These are phyloP conservation scores for Talaromyces amestolkiae DNA, from an alignment of 2,329 filamentous ascomycete genomes.

Conservation along the genomic window DNA sequence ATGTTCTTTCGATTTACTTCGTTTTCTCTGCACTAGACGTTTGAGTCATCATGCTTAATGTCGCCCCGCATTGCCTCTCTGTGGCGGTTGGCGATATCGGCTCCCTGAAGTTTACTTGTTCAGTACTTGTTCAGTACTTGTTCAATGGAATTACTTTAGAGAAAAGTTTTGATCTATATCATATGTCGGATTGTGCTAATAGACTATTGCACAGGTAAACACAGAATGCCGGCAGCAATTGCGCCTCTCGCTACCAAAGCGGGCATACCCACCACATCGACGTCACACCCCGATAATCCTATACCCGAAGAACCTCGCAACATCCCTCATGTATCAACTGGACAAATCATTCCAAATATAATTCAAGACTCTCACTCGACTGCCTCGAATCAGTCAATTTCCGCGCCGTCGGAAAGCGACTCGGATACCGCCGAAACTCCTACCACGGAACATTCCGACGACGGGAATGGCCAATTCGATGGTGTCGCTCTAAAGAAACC, in stretches of 20 bases:
- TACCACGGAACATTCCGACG: constrained; percentile 40
- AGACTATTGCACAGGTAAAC: not conserved
- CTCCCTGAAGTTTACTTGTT: not conserved
- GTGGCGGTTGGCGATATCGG: constrained; percentile 4
- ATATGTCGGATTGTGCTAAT: not conserved
- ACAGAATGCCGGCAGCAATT: constrained; percentile 12
- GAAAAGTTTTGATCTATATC: not conserved
- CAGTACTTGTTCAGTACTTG: not conserved
- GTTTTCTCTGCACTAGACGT: not conserved
- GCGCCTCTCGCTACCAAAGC: constrained; percentile 2
- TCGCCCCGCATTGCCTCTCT: not conserved
- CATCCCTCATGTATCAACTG: constrained; percentile 35
- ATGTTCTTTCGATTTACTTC: not conserved
- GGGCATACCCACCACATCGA: constrained; percentile 37
- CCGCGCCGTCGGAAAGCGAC: constrained; percentile 35
- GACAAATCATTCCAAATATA: constrained; percentile 32
- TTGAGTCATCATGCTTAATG: not conserved
- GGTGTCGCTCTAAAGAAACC: constrained; percentile 1
- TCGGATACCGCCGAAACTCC: constrained; percentile 42
- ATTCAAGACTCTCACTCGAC: constrained; percentile 31
- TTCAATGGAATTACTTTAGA: not conserved
- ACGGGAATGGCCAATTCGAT: constrained; percentile 26
- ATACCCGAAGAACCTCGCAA: constrained; percentile 49
- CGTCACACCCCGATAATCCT: constrained; percentile 48
- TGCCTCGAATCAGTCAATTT: constrained; percentile 31